phyloP scores from a whole-genome alignment of 2,329 filamentous ascomycete genomes.

The Herpotrichia juniperi region DNA sequence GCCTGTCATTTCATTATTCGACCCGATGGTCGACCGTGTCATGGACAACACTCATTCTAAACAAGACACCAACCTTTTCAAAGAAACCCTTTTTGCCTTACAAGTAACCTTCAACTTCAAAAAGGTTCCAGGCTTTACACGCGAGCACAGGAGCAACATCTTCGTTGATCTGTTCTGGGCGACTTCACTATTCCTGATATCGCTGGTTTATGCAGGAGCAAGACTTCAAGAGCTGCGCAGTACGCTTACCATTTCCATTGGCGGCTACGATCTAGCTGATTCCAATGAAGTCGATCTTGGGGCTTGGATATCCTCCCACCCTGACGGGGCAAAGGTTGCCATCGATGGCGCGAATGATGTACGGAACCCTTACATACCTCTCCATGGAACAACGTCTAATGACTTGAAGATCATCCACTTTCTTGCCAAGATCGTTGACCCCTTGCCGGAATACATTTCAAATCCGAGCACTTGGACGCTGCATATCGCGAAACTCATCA shows the following conservation, averaged over 20 bases:
- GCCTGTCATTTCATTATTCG: background rate
- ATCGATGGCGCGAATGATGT: background rate
- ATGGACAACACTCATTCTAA: background rate
- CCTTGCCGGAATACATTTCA: conserved; percentile 3
- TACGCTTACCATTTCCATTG: background rate
- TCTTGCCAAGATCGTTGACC: conserved; percentile 2
- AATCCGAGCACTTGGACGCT: background rate
- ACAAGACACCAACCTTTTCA: background rate
- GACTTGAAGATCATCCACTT: conserved; percentile 6
- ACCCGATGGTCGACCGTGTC: background rate
- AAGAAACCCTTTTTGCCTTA: background rate
- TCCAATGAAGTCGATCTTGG: background rate
- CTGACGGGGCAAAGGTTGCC: background rate
- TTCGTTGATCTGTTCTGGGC: conserved; percentile 5
- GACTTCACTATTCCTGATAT: background rate
- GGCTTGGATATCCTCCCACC: background rate
- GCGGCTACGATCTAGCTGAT: background rate
- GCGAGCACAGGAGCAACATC: background rate
- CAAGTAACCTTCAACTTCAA: background rate
- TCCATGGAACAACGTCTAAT: background rate
- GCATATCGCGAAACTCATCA: background rate
- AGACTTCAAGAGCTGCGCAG: conserved; percentile 1
- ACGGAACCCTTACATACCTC: background rate
- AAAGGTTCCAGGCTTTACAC: background rate
- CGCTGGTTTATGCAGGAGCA: background rate